These are phyloP conservation scores for Lasiosphaeria hispida DNA, from an alignment of 495 filamentous ascomycete species.

Conservation along the genomic window DNA sequence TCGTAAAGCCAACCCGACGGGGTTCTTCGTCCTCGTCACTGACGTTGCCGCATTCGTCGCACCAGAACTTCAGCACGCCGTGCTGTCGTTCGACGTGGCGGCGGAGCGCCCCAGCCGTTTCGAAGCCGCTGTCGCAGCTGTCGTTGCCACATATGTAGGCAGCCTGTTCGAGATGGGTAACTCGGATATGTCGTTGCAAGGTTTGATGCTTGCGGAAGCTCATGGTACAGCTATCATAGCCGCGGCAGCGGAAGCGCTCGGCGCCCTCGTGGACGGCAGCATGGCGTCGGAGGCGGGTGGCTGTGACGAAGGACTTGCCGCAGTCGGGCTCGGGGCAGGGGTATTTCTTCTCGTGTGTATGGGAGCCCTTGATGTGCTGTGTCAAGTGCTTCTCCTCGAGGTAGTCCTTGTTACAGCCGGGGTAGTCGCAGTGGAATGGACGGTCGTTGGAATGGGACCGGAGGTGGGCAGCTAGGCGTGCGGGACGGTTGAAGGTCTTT, in stretches of 20 bases:
- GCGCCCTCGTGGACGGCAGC: conserved; percentile 63
- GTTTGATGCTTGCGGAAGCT: conserved; percentile 87
- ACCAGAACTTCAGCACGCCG: conserved; percentile 65
- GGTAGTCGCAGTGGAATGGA: conserved; percentile 63
- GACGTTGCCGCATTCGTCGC: conserved; percentile 57
- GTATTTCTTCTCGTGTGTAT: conserved; percentile 69
- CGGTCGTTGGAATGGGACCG: conserved; percentile 79
- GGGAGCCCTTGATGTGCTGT: conserved; percentile 77
- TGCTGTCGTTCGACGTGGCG: conserved; percentile 71
- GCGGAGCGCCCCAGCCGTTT: conserved; percentile 64
- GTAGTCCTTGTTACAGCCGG: conserved; percentile 76
- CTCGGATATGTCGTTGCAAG: conserved; percentile 75
- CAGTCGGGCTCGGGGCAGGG: conserved; percentile 69
- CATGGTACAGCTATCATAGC: conserved; percentile 69
- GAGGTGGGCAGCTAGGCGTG: conserved; percentile 73
- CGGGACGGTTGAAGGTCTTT: conserved; percentile 85
- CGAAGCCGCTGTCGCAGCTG: conserved; percentile 68
- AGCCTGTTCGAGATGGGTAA: conserved; percentile 64
- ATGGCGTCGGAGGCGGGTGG: conserved; percentile 68
- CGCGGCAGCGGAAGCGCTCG: conserved; percentile 69
- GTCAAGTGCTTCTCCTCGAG: conserved; percentile 76
- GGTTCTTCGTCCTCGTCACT: conserved; percentile 23
- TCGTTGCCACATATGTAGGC: conserved; percentile 67
- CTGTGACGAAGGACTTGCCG: conserved; percentile 74
- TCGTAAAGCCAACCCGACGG: conserved; percentile 60